Base-by-base conservation (phyloP, 1,284 basidiomycete genomes). In the Fomitopsis schrenkii region DNA sequence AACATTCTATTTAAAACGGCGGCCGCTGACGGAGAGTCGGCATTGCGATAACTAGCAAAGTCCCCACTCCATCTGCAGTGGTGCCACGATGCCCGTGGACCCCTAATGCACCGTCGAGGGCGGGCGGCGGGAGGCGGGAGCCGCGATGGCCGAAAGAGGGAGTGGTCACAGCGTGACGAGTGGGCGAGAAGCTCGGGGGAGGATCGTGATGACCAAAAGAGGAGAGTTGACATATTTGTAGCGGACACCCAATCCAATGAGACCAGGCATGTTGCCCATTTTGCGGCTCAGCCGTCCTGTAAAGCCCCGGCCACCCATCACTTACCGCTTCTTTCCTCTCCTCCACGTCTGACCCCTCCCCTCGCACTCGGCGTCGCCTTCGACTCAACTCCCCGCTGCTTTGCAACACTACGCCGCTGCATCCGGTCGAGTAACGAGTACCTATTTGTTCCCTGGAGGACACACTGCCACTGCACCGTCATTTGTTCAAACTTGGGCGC, bases 151-250 rank as follows among this genome's bases (percentile, higher is more conserved):
- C 30, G 42, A 38, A 50, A 59, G 44, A 9, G 52, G 59, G 36
- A 36, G 40, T 44, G 19, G 60, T 53, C 60, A 50, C 58, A 59
- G 62, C 62, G 70, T 70, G 68, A 70, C 68, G 63, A 63, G 63
- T 62, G 66, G 67, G 63, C 67, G 63, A 68, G 70, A 68, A 71
- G 66, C 65, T 65, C 67, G 69, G 65, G 66, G 59, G 68, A 67
- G 66, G 61, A 68, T 65, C 61, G 69, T 59, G 61, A 61, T 63
- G 50, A 53, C 72, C 72, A 35, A 66, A 70, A 70, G 66, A 64
- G 71, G 72, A 71, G 68, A 71, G 68, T 67, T 65, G 70, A 64
- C 71, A 71, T 71, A 71, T 71, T 71, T 71, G 70, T 71, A 70
- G 68, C 69, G 67, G 48, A 69, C 65, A 72, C 69, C 68, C 71